phyloP scores from a whole-genome alignment of 768 basidiomycete species.

The Serendipita sp. region DNA sequence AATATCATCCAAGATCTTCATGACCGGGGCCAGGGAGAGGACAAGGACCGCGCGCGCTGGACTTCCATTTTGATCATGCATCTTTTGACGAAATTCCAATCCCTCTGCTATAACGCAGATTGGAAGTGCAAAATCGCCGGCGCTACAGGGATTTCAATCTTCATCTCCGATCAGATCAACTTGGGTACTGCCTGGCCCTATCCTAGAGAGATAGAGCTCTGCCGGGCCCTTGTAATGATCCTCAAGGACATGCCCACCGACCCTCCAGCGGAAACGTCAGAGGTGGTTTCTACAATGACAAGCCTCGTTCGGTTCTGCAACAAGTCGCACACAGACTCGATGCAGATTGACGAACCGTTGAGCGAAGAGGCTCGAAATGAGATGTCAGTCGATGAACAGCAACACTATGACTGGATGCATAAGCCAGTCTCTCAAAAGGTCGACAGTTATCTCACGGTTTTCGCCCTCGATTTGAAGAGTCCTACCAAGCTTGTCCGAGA shows the following conservation, averaged over 20 bases:
- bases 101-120: slow-evolving; percentile 36
- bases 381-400: slow-evolving; percentile 58
- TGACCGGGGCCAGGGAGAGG: neutral
- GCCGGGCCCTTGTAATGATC: slow-evolving; percentile 77
- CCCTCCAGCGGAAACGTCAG: slow-evolving; percentile 62
- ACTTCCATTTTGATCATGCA: neutral
- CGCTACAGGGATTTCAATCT: slow-evolving; percentile 66
- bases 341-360: slow-evolving; percentile 23
- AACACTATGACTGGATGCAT: slow-evolving; percentile 22
- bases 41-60: neutral
- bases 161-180: slow-evolving; percentile 46
- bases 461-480: slow-evolving; percentile 66
- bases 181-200: slow-evolving; percentile 64
- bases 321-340: slow-evolving; percentile 26
- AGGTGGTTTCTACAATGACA: slow-evolving; percentile 61
- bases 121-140: slow-evolving; percentile 87
- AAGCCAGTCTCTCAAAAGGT: neutral
- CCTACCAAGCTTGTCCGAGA: slow-evolving; percentile 73
- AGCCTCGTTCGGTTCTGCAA: slow-evolving; percentile 44
- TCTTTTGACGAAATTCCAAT: slow-evolving; percentile 16
- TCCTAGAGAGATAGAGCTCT: slow-evolving; percentile 77
- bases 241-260: slow-evolving; percentile 90
- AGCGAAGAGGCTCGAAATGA: slow-evolving; percentile 27
- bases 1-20: slow-evolving; percentile 4
- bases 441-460: slow-evolving; percentile 16